Percentiles rank a stretch among this genome's conserved stretches.
These are phyloP conservation scores for Fusarium floridanum DNA, from an alignment of 2,329 filamentous ascomycete genomes.

Conservation along the genomic window DNA sequence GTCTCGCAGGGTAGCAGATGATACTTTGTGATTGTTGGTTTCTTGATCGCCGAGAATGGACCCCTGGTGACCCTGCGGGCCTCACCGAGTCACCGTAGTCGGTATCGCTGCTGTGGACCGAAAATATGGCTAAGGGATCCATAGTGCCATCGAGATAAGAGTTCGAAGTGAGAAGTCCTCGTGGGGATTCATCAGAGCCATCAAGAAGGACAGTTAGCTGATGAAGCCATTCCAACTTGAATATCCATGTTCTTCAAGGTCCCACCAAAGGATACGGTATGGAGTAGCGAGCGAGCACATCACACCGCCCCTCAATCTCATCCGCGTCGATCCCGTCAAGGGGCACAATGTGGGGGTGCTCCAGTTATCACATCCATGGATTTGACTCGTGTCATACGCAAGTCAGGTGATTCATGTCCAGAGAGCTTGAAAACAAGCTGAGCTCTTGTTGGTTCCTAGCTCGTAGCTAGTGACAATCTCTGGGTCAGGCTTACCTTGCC, in stretches of 20 bases:
- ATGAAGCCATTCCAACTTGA: not conserved
- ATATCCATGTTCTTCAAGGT: not conserved
- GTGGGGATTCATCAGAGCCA: not conserved
- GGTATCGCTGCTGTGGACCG: not conserved
- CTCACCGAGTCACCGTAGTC: not conserved
- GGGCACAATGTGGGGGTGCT: not conserved
- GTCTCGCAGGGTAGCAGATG: not conserved
- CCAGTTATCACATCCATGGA: not conserved
- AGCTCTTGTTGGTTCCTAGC: not conserved
- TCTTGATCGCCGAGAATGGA: not conserved
- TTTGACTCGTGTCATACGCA: not conserved
- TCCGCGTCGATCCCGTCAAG: not conserved
- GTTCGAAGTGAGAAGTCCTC: not conserved
- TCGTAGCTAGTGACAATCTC: not conserved
- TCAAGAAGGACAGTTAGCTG: not conserved
- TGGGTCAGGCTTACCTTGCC: not conserved
- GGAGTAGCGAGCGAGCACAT: not conserved
- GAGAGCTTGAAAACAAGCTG: not conserved
- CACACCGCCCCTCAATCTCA: slow-evolving; percentile 1
- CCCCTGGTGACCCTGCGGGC: not conserved
- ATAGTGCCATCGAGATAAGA: not conserved
- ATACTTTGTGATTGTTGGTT: not conserved
- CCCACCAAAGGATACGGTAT: not conserved
- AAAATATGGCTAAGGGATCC: not conserved
- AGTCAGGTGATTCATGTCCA: not conserved